Evolutionary conservation across 768 basidiomycete species (phyloP), one percentile per base, ranked within the genome.

Genomic region (Mycena chlorophos): DNA sequence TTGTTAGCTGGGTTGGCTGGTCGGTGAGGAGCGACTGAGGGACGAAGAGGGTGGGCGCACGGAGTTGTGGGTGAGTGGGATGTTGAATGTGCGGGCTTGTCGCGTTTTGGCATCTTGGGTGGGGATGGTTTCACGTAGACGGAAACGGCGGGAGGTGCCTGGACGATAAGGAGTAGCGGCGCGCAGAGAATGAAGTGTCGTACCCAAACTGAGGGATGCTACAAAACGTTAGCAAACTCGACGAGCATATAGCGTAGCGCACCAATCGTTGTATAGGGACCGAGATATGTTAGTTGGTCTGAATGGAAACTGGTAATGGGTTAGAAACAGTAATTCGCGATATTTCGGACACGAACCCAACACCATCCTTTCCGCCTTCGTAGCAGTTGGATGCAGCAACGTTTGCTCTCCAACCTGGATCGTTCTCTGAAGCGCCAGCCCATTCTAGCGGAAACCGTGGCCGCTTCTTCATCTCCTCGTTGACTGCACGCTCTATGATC

Each of bases 371-470:
- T 31, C 80, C 78, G n/a, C 90, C 90, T 66, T 86, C 82, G 57
- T 93, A 93, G 61, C 90, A 87, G 62, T 93, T 93, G 2, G 90
- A 83, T 1, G 90, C 91, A 3, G 91, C 91, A 22, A 93, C 90
- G 61, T 92, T 93, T 1, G 91, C 91, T 51, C 82, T 76, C 91
- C 91, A 93, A 5, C 65, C 14, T 49, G 63, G 23, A 40, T 57
- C 57, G 28, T 58, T 42, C 19, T 55, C 51, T 28, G 62, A 58
- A 51, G 63, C 70, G 1, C 73, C 76, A 23, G 67, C 75, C 88
- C 89, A 93, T 69, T 93, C 91, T 4, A 87, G 71, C 3, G 79
- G 77, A 67, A 80, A 86, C 6, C 82, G 82, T 48, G 73, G 58
- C 49, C 89, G 78, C 65, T 79, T 83, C 57, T 69, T 75, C 71